Evolutionary conservation across 805 yeast species (phyloP), one percentile per base, ranked within the genome.

Genomic region (Wickerhamiella azymoides): DNA sequence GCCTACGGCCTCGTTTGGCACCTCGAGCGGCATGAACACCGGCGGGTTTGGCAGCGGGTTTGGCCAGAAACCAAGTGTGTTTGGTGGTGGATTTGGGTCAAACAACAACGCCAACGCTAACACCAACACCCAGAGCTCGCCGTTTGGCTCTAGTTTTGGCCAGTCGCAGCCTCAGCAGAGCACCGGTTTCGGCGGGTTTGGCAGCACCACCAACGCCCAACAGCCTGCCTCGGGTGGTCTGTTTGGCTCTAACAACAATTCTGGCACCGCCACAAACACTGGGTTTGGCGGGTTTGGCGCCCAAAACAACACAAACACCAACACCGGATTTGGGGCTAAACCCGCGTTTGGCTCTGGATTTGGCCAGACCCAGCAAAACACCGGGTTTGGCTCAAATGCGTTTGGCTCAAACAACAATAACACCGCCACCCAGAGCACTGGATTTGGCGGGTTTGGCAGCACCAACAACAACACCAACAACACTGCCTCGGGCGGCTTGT

Each of bases 191-290:
- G 45, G 45, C 3, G 41, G 19, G 18, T 36, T 43, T 24, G 44
- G 44, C 10, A 17, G n/a, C 8, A 21, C 14, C 25, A 40, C 5
- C 50, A 56, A 5, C 50, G 24, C 30, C 4, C 4, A 28, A 4
- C 24, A 21, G 24, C 24, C 24, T 21, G 24, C 24, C 7, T 21
- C 24, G 7, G 16, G 45, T 4, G 41, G 50, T 7, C 51, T 48
- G n/a, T 51, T 52, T 47, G 57, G 56, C 8, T 30, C 45, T 27
- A 48, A 44, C 26, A 48, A 49, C 36, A 52, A 46, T 35, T 47
- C 60, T 11, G 56, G 66, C 18, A 64, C 71, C 10, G 67, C 72
- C 17, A 73, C 74, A 54, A 67, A 72, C 14, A 57, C 56, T 21
- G 24, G 24, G 24, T 21, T 21, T 21, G 24, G 24, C 24, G 33